These are phyloP conservation scores for Letharia columbiana DNA, from an alignment of 495 filamentous ascomycete species.

Conservation along the genomic window DNA sequence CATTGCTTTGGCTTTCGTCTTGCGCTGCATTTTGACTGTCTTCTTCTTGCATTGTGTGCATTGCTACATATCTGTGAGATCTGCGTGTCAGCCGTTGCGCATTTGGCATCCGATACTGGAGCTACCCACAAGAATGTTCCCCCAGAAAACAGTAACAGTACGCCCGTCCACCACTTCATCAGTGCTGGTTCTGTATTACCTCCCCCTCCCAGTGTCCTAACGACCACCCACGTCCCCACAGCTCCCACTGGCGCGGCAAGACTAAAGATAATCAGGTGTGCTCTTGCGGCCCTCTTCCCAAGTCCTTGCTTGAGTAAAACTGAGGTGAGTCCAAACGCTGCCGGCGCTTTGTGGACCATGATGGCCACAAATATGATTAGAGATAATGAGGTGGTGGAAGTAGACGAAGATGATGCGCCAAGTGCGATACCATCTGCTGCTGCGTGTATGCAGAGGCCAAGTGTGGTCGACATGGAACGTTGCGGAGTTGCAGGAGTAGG, in stretches of 20 bases:
- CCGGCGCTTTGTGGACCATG: slow-evolving; percentile 95
- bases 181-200: slow-evolving; percentile 30
- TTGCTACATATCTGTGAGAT: slow-evolving; percentile 74
- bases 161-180: slow-evolving; percentile 81
- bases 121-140: slow-evolving; percentile 85
- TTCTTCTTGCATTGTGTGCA: slow-evolving; percentile 95
- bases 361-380: slow-evolving; percentile 93
- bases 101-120: not conserved
- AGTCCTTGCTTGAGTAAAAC: slow-evolving; percentile 82
- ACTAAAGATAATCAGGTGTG: slow-evolving; percentile 84
- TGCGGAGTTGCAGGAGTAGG: slow-evolving; percentile 28
- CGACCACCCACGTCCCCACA: slow-evolving; percentile 68
- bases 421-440: slow-evolving; percentile 95
- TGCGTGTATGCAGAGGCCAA: slow-evolving; percentile 91
- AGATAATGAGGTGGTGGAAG: slow-evolving; percentile 58
- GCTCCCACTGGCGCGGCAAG: slow-evolving; percentile 85
- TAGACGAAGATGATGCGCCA: slow-evolving; percentile 68
- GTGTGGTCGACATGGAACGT: slow-evolving; percentile 63
- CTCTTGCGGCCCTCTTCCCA: slow-evolving; percentile 72
- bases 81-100: not conserved
- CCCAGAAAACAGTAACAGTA: slow-evolving; percentile 82
- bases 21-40: slow-evolving; percentile 42
- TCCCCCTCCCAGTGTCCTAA: slow-evolving; percentile 59
- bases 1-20: slow-evolving; percentile 48
- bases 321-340: slow-evolving; percentile 88